Base-by-base conservation (phyloP, 768 basidiomycete genomes). In the Agaricus sinodeliciosus region DNA sequence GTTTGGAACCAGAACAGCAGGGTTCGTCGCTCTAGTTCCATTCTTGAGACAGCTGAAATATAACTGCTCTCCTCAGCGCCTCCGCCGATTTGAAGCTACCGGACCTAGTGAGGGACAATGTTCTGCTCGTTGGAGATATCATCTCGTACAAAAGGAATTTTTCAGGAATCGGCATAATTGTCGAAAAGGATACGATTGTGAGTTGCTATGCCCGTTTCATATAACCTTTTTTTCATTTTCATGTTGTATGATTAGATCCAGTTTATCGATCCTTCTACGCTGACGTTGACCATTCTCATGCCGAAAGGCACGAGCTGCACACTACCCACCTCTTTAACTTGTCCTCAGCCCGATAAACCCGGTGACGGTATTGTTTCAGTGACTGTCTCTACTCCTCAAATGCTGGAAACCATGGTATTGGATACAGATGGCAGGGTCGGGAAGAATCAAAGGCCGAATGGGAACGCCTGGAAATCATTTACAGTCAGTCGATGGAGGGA, bases 181-280 rank as follows among this genome's bases (percentile, higher is more conserved):
- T 83, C n/a, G 78, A 80, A 64, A 82, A 82, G 59, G 81, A 84
- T 56, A 64, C 71, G 31, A 66, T 83, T 39, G 81, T 81, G 57
- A 50, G 74, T 58, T 37, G 22, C n/a, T 44, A 26, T 19, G 18
- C 26, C 25, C 47, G 16, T 49, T 31, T 12, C 42, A 16, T 27
- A 28, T 40, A 35, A 41, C 28, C 16, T 35, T 13, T 31, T 34
- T 35, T 46, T 15, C 15, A 49, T 36, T n/a, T 13, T 44, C 9
- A 45, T 34, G 22, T 58, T 39, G 45, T 25, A 27, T 6, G 3
- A 19, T 43, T 26, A 82, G 80, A 70, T 83, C 27, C 68, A 76
- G 43, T 64, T 65, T 4, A 70, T 79, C 16, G 66, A 79, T 52
- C 67, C 75, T 0, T 68, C 67, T 37, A 71, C 72, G 0, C 62